Evolutionary conservation across 2,329 filamentous ascomycete species (phyloP).

Genomic region (Sporothrix mexicana): DNA sequence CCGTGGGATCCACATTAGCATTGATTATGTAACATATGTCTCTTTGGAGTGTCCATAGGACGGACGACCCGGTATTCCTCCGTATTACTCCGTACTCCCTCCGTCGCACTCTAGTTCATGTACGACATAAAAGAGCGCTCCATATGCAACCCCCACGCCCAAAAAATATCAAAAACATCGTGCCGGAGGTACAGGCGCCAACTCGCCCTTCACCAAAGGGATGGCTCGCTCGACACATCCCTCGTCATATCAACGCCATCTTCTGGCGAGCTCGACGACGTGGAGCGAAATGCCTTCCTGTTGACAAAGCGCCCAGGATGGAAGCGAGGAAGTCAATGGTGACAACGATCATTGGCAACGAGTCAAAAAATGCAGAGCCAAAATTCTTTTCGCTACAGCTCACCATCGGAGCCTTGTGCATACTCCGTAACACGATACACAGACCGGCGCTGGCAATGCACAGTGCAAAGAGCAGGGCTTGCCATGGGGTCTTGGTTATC

Average conservation of each 20-base stretch:
- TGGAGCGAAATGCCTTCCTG: background rate
- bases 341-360: slow-evolving; percentile 39
- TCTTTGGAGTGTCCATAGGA: no score
- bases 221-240: background rate
- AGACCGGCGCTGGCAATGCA: slow-evolving; percentile 42
- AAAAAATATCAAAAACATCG: no score
- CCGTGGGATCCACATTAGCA: no score
- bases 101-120: no score
- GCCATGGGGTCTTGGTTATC: background rate
- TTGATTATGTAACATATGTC: no score
- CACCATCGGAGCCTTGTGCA: slow-evolving; percentile 42
- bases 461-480: slow-evolving; percentile 35
- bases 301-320: slow-evolving; percentile 30
- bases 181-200: no score
- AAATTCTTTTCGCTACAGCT: slow-evolving; percentile 42
- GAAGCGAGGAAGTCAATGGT: slow-evolving; percentile 34
- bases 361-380: slow-evolving; percentile 46
- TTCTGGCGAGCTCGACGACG: background rate
- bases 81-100: no score
- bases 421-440: slow-evolving; percentile 51
- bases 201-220: no score
- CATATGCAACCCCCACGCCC: no score
- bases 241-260: background rate
- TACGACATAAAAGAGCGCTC: no score
- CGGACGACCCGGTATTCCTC: no score